A percentile compares a stretch with the other conserved stretches of the same genome.
Evolutionary conservation across 2,329 filamentous ascomycete genomes (phyloP).

Genomic region (Aureobasidium sp.): DNA sequence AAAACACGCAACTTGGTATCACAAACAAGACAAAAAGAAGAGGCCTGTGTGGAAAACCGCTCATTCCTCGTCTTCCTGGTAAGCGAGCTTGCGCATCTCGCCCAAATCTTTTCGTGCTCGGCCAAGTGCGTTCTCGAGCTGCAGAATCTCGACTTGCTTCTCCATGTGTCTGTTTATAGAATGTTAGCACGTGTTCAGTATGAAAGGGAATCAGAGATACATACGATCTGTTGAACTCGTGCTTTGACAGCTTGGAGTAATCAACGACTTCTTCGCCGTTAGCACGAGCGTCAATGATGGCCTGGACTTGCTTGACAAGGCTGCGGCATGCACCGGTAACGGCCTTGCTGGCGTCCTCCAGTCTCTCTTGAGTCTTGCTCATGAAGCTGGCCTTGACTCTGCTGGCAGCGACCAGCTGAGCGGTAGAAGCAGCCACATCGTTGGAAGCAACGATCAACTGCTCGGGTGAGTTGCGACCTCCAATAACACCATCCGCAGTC

Average conservation of each 20-base stretch:
- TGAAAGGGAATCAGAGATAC: constrained; percentile 26
- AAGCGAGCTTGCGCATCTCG: constrained; percentile 97
- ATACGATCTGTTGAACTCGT: constrained; percentile 97
- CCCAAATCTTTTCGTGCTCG: constrained; percentile 75
- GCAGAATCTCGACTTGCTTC: constrained; percentile 83
- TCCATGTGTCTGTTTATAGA: constrained; percentile 9
- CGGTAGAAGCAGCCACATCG: constrained; percentile 90
- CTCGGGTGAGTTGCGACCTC: constrained; percentile 83
- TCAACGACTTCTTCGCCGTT: constrained; percentile 75
- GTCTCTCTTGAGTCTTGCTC: constrained; percentile 87
- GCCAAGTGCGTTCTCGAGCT: constrained; percentile 79
- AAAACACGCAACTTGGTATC: neutral
- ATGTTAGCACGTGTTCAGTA: constrained; percentile 18
- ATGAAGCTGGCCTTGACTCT: constrained; percentile 97
- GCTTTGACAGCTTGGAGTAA: constrained; percentile 77
- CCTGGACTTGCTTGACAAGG: constrained; percentile 87
- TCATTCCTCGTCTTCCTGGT: constrained; percentile 59
- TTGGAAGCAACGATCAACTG: constrained; percentile 97
- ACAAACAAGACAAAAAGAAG: constrained; percentile 3
- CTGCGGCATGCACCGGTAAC: constrained; percentile 82
- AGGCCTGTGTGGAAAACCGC: neutral
- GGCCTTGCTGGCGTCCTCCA: constrained; percentile 87
- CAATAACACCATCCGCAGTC: constrained; percentile 92
- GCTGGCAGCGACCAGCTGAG: constrained; percentile 89
- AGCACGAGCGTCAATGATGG: constrained; percentile 78